Percentiles rank a stretch among this genome's conserved stretches.
Evolutionary conservation across 352 stramenopile species (phyloP).

Genomic region (Elongisporangium prolatum): DNA sequence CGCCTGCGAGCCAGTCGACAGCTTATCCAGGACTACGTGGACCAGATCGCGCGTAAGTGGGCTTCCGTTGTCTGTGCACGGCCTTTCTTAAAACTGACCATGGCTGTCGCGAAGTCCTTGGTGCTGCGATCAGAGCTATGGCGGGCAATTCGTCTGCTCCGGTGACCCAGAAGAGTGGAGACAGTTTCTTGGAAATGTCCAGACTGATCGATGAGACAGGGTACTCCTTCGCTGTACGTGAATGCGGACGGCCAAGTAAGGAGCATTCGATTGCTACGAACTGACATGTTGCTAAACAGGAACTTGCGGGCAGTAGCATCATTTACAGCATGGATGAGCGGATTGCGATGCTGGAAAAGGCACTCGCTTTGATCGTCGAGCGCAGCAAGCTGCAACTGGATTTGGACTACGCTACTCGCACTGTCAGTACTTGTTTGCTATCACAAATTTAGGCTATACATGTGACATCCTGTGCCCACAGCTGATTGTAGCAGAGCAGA

Average conservation of each 20-base stretch:
- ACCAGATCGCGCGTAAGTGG: conserved; percentile 45
- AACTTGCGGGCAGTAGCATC: conserved; percentile 30
- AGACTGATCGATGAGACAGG: background rate
- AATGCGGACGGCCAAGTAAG: background rate
- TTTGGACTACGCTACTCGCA: conserved; percentile 68
- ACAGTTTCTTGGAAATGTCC: background rate
- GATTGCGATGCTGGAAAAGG: conserved; percentile 27
- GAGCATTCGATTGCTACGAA: too few species aligned
- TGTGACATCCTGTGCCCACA: conserved; percentile 10
- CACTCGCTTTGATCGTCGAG: conserved; percentile 36
- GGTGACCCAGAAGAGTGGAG: background rate
- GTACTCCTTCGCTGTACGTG: background rate
- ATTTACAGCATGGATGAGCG: conserved; percentile 36
- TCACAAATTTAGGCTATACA: background rate
- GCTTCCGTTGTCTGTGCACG: background rate
- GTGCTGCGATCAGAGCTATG: background rate
- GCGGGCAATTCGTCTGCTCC: background rate
- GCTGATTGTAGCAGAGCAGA: conserved; percentile 48
- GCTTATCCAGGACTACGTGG: conserved; percentile 34
- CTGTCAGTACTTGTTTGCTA: conserved; percentile 15
- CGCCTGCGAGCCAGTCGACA: conserved; percentile 33
- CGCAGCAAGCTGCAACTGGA: conserved; percentile 52
- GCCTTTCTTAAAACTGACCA: background rate
- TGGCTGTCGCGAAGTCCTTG: background rate
- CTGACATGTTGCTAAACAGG: conserved; percentile 12